These are phyloP conservation scores for Yamadazyma phyllophila DNA, from an alignment of 805 yeast species.

Conservation along the genomic window DNA sequence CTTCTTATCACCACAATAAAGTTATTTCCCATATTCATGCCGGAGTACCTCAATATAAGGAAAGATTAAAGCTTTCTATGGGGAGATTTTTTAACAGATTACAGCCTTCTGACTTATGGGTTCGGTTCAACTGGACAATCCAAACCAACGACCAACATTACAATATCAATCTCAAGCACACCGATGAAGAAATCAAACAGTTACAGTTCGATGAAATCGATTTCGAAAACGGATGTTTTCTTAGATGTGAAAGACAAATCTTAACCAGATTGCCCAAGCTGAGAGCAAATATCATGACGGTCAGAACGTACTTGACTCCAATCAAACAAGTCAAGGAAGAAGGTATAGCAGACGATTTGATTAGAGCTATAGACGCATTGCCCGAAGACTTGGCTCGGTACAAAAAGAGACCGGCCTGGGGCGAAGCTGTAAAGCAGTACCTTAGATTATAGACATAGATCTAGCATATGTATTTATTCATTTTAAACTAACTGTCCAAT, in stretches of 20 bases:
- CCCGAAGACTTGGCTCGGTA: conserved; percentile 40
- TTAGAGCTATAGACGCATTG: conserved; percentile 32
- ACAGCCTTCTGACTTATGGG: conserved; percentile 53
- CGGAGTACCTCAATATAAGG: conserved; percentile 69
- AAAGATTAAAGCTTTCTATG: conserved; percentile 61
- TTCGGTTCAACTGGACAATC: conserved; percentile 67
- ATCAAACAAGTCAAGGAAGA: conserved; percentile 26
- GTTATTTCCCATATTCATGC: conserved; percentile 61
- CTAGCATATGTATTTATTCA: conserved; percentile 2
- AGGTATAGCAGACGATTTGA: conserved; percentile 30
- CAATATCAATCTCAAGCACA: conserved; percentile 31
- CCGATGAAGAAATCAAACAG: conserved; percentile 24
- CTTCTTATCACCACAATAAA: conserved; percentile 48
- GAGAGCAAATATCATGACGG: conserved; percentile 35
- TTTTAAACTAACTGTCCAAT: neutral
- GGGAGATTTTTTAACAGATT: conserved; percentile 60
- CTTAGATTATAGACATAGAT: conserved; percentile 12
- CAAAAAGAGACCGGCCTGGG: conserved; percentile 38
- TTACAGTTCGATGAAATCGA: conserved; percentile 30
- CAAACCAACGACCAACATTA: conserved; percentile 52
- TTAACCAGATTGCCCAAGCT: conserved; percentile 35
- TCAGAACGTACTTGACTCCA: conserved; percentile 38
- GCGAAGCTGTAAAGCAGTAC: conserved; percentile 34
- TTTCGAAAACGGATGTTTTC: conserved; percentile 31
- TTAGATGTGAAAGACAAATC: conserved; percentile 37